A percentile compares a stretch with the other conserved stretches of the same genome.
Evolutionary conservation across 2,329 filamentous ascomycete species (phyloP).

Genomic region (Aspergillus proliferans): DNA sequence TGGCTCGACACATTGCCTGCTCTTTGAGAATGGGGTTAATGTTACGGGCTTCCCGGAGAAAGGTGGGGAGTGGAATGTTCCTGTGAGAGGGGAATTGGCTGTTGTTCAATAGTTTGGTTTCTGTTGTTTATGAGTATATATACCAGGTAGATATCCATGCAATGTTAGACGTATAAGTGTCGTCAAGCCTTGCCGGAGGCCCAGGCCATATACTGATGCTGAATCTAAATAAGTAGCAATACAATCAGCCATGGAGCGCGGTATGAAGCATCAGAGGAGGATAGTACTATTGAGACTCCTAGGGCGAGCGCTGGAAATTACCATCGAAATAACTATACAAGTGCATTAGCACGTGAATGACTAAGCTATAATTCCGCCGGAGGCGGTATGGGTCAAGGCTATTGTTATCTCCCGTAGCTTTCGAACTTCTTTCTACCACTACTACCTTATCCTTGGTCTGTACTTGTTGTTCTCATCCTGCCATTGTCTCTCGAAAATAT

Average conservation of each 20-base stretch:
- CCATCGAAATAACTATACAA: background rate
- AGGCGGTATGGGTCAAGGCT: background rate
- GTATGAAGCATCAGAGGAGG: background rate
- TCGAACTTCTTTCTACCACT: background rate
- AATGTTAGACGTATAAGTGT: background rate
- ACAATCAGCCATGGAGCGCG: background rate
- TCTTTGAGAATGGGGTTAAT: conserved; percentile 45
- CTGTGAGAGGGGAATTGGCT: conserved; percentile 17
- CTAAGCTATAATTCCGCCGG: background rate
- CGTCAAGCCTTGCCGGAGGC: background rate
- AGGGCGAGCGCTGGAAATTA: background rate
- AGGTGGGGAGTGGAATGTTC: conserved; percentile 16
- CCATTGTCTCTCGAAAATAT: background rate
- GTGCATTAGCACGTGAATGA: background rate
- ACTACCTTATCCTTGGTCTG: background rate
- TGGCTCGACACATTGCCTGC: conserved; percentile 60
- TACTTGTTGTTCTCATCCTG: background rate
- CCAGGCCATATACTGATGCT: background rate
- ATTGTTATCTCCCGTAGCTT: background rate
- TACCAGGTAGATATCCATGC: background rate
- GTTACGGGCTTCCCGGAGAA: conserved; percentile 19
- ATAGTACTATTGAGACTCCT: background rate
- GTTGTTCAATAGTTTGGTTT: conserved; percentile 1
- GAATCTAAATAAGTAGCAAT: background rate
- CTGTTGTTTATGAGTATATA: background rate